These are phyloP conservation scores for Carpinus viminea DNA, from an alignment of 306 rosid species.

Conservation along the genomic window DNA sequence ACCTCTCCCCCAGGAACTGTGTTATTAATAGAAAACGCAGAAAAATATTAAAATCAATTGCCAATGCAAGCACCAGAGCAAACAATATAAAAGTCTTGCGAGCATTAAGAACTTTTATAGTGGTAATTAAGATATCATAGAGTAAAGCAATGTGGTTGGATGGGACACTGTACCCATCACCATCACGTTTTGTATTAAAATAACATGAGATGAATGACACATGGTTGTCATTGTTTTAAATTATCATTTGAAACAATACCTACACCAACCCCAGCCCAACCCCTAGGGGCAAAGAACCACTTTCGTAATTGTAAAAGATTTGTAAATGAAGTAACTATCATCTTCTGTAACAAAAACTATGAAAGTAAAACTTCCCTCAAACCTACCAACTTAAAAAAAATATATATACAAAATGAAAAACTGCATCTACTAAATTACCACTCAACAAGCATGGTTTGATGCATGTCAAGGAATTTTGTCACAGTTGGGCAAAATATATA, in stretches of 20 bases:
- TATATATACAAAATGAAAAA: not conserved
- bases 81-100: not conserved
- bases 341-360: not conserved
- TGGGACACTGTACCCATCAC: not conserved
- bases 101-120: not conserved
- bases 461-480: not conserved
- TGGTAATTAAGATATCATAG: not conserved
- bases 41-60: not conserved
- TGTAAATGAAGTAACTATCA: not conserved
- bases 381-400: not conserved
- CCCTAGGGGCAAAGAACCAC: not conserved
- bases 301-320: not conserved
- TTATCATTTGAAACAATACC: not conserved
- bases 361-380: not conserved
- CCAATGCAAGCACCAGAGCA: not conserved
- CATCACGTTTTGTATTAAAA: not conserved
- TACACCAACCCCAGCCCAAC: not conserved
- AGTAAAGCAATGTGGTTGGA: not conserved
- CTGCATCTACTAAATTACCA: not conserved
- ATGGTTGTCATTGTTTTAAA: not conserved
- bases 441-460: not conserved
- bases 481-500: no score
- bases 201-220: not conserved
- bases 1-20: slow-evolving; percentile 54
- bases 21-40: slow-evolving; percentile 11